These are phyloP conservation scores for Cladobotryum mycophilum DNA, from an alignment of 2,329 filamentous ascomycete species.

Conservation along the genomic window DNA sequence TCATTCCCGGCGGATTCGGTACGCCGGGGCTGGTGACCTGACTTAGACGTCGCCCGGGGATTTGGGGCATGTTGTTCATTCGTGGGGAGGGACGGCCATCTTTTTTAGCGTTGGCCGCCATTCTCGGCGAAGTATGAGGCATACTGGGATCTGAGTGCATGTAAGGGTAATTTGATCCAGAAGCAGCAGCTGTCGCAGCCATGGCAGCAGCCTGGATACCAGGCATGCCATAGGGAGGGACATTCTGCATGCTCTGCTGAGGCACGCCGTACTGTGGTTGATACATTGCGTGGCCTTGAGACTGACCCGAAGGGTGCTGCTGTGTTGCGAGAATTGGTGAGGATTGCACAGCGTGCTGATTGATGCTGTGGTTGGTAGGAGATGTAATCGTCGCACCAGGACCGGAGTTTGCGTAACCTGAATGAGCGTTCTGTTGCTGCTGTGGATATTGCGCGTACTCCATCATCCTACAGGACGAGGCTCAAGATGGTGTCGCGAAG, in stretches of 20 bases:
- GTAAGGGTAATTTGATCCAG: conserved; percentile 70
- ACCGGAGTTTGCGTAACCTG: conserved; percentile 56
- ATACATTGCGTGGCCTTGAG: conserved; percentile 70
- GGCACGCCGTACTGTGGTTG: conserved; percentile 70
- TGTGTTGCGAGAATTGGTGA: conserved; percentile 78
- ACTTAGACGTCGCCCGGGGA: conserved; percentile 64
- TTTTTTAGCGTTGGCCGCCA: conserved; percentile 67
- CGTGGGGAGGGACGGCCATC: conserved; percentile 73
- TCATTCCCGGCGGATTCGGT: conserved; percentile 65
- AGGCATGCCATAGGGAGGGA: conserved; percentile 63
- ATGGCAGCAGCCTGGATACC: conserved; percentile 86
- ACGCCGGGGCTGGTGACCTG: conserved; percentile 71
- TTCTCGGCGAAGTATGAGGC: conserved; percentile 68
- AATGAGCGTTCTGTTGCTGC: conserved; percentile 60
- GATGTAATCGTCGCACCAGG: conserved; percentile 60
- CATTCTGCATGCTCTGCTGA: conserved; percentile 62
- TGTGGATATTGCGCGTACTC: conserved; percentile 70
- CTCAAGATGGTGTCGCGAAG: conserved; percentile 20
- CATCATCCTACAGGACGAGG: conserved; percentile 49
- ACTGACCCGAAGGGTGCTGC: conserved; percentile 52
- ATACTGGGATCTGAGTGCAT: conserved; percentile 64
- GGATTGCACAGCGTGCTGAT: conserved; percentile 61
- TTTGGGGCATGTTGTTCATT: conserved; percentile 56
- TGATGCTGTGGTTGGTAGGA: conserved; percentile 63
- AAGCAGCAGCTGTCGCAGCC: conserved; percentile 85